Conservation (phyloP, 139 green algal species). For the Coelastrella sp. region DNA sequence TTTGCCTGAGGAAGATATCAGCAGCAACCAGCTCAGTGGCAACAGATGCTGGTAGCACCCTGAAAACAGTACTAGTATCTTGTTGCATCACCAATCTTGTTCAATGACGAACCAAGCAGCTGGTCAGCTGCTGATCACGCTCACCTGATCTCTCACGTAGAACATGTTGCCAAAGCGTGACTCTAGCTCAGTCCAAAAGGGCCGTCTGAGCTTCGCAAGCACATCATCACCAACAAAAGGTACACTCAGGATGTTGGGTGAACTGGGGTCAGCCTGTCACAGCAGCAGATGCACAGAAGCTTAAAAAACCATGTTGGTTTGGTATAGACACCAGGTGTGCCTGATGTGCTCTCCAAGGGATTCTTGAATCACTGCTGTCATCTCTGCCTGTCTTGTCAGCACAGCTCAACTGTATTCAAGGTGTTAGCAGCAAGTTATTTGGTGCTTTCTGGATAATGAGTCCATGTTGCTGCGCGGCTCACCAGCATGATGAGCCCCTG, state of each 20-base stretch:
- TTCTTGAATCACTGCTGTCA: background rate
- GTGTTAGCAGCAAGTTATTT: no score
- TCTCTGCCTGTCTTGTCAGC: background rate
- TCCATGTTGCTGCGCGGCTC: no score
- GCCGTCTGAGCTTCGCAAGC: constrained; percentile 61
- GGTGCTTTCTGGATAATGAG: no score
- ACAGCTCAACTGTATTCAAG: no score
- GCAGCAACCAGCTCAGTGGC: no score
- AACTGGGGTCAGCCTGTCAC: constrained; percentile 69
- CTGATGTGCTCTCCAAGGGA: background rate
- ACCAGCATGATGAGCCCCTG: no score
- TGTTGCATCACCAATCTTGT: background rate
- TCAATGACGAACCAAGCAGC: no score
- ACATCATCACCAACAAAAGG: constrained; percentile 66
- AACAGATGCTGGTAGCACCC: background rate
- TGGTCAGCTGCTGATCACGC: background rate
- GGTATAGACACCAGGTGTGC: background rate
- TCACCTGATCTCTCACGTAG: constrained; percentile 68
- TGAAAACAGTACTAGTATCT: background rate
- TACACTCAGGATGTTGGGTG: constrained; percentile 78
- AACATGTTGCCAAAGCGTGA: constrained; percentile 83
- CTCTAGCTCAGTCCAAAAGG: constrained; percentile 82
- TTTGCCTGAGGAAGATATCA: background rate
- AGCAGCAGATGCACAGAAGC: constrained; percentile 8
- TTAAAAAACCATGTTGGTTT: background rate